phyloP scores from a whole-genome alignment of 2,329 filamentous ascomycete genomes.

The Calonectria hongkongensis region DNA sequence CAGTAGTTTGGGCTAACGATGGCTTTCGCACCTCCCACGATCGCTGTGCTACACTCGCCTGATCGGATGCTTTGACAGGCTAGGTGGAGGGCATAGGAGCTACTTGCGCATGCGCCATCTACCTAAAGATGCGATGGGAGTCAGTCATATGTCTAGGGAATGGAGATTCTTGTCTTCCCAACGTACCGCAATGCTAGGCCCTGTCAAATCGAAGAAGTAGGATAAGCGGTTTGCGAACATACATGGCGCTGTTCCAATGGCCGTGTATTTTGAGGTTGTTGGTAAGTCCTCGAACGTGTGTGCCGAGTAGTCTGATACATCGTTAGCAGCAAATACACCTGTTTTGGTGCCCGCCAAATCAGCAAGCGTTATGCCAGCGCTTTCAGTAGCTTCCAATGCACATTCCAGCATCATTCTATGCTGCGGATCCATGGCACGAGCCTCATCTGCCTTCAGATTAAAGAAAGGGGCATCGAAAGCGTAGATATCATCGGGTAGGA shows the following conservation, averaged over 20 bases:
- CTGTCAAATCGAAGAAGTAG: slow-evolving; percentile 60
- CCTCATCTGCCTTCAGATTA: slow-evolving; percentile 49
- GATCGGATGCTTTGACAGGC: slow-evolving; percentile 53
- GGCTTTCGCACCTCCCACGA: slow-evolving; percentile 67
- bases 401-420: slow-evolving; percentile 49
- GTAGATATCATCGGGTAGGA: slow-evolving; percentile 50
- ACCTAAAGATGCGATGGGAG: slow-evolving; percentile 40
- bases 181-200: slow-evolving; percentile 56
- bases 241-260: slow-evolving; percentile 55
- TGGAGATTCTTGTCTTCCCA: slow-evolving; percentile 16
- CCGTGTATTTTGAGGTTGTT: slow-evolving; percentile 47
- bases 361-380: slow-evolving; percentile 57
- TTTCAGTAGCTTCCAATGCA: slow-evolving; percentile 49
- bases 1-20: slow-evolving; percentile 65
- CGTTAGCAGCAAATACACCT: slow-evolving; percentile 62
- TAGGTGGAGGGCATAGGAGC: slow-evolving; percentile 55
- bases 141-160: slow-evolving; percentile 9
- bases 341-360: slow-evolving; percentile 45
- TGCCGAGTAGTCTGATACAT: slow-evolving; percentile 63
- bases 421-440: slow-evolving; percentile 54
- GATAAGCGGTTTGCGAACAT: slow-evolving; percentile 63
- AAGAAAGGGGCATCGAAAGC: slow-evolving; percentile 52
- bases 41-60: slow-evolving; percentile 58
- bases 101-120: slow-evolving; percentile 59
- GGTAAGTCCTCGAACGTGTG: slow-evolving; percentile 64